Evolutionary conservation across 202 grass and related monocot species (phyloP).

Genomic region (Saccharum hybrid): DNA sequence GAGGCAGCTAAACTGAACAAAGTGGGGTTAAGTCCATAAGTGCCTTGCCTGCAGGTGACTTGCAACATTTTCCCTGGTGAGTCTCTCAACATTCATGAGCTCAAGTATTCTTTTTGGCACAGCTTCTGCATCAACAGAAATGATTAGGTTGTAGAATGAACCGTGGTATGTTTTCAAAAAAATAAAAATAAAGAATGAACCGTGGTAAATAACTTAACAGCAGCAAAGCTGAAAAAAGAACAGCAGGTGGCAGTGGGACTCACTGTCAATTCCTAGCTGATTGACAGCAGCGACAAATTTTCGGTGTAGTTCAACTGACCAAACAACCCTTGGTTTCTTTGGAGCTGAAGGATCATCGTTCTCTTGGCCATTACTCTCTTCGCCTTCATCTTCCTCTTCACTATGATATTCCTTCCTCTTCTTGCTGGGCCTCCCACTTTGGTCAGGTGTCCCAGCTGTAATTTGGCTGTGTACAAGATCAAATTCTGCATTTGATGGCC

Average conservation of each 20-base stretch:
- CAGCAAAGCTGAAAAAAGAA: neutral
- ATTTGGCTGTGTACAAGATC: conserved; percentile 37
- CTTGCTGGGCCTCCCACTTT: conserved; percentile 56
- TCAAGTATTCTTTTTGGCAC: conserved; percentile 98
- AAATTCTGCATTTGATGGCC: conserved; percentile 42
- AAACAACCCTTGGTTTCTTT: conserved; percentile 79
- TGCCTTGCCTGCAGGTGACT: conserved; percentile 87
- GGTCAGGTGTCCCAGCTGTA: conserved; percentile 47
- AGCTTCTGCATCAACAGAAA: conserved; percentile 69
- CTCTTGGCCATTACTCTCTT: conserved; percentile 64
- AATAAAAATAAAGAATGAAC: conserved; percentile 25
- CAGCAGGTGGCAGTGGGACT: conserved; percentile 20
- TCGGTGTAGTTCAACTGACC: conserved; percentile 69
- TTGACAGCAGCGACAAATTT: conserved; percentile 81
- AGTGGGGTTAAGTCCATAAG: neutral
- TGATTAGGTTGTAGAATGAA: conserved; percentile 31
- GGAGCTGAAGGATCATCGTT: conserved; percentile 59
- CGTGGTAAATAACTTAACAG: neutral
- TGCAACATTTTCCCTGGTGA: conserved; percentile 97
- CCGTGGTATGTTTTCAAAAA: neutral
- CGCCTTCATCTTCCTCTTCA: conserved; percentile 66
- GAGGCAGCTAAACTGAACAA: conserved; percentile 12
- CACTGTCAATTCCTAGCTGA: conserved; percentile 79
- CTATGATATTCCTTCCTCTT: conserved; percentile 72
- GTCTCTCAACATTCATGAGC: conserved; percentile 96